Base-by-base conservation (phyloP, 2,329 filamentous ascomycete genomes). In the Aspergillus spinulosporus region DNA sequence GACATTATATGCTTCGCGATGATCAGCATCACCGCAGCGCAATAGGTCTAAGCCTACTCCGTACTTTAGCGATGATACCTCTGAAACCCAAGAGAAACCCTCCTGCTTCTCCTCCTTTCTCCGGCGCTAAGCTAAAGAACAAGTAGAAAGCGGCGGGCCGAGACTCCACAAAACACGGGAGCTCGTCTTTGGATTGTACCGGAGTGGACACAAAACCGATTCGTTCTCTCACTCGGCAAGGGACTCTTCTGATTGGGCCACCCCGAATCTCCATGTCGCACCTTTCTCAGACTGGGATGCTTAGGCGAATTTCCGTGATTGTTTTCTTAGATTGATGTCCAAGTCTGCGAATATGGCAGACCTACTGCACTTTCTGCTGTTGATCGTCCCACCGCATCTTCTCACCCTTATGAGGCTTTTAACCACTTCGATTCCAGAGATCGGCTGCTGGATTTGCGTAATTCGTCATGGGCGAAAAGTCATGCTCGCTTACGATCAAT, bases 201-300 rank as follows among this genome's bases (percentile, higher is more conserved):
- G 34, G 50, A 12, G 11, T 21, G 37, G 49, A 15, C 26, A 15
- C n/a, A 42, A 40, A 32, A 39, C 44, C 15, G 50, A 39, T 47
- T 21, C 32, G 32, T 15, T 15, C 40, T 31, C 34, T 40, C 21
- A 7, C 68, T 74, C 73, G 71, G 66, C 64, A 74, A 73, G 55
- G 51, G 46, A 44, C 42, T 3, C 21, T 28, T 65, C 51, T 74
- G 67, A 75, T 74, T 74, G 72, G 71, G 9, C 48, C 47, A 47
- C 39, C 15, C 40, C 49, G 52, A 12, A 63, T 60, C 60, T 62
- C 65, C 62, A 60, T 65, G 66, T 64, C 59, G 51, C 61, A 60
- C 60, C 64, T 69, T 71, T 64, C 70, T 72, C 48, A 69, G 68
- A 71, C 66, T 60, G 69, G 70, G 69, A 72, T 68, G 58, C 63